phyloP scores from a whole-genome alignment of 331 rosid genomes.

The Quercus lobata region DNA sequence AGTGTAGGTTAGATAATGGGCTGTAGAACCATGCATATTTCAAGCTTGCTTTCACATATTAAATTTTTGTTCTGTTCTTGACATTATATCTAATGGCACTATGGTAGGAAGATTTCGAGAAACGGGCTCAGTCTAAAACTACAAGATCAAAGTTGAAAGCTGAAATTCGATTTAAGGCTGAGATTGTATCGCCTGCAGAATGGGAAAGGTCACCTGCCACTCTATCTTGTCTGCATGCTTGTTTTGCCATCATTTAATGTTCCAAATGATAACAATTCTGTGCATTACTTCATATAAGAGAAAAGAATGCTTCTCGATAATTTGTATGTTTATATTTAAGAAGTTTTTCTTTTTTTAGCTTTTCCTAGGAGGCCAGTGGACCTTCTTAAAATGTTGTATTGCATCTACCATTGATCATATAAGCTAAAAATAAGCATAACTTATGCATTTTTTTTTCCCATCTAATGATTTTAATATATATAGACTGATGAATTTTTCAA shows the following conservation, averaged over 20 bases:
- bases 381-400: not conserved
- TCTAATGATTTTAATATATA: not conserved
- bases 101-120: slow-evolving; percentile 89
- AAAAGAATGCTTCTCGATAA: not conserved
- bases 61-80: slow-evolving; percentile 18
- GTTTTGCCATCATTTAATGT: not conserved
- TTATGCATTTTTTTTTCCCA: too few relatives aligned
- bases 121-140: slow-evolving; percentile 77
- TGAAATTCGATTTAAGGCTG: slow-evolving; percentile 91
- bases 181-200: slow-evolving; percentile 75
- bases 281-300: not conserved
- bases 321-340: not conserved
- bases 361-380: not conserved
- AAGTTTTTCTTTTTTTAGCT: not conserved
- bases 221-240: slow-evolving; percentile 12
- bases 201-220: slow-evolving; percentile 78
- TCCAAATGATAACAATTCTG: not conserved
- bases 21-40: slow-evolving; percentile 8
- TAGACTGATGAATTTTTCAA: not conserved
- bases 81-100: slow-evolving; percentile 21
- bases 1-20: not conserved
- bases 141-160: slow-evolving; percentile 87
- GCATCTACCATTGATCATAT: not conserved
- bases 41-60: not conserved
- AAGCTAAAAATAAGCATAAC: not conserved